Evolutionary conservation across 768 basidiomycete species (phyloP).

Genomic region (Kwoniella bestiolae): DNA sequence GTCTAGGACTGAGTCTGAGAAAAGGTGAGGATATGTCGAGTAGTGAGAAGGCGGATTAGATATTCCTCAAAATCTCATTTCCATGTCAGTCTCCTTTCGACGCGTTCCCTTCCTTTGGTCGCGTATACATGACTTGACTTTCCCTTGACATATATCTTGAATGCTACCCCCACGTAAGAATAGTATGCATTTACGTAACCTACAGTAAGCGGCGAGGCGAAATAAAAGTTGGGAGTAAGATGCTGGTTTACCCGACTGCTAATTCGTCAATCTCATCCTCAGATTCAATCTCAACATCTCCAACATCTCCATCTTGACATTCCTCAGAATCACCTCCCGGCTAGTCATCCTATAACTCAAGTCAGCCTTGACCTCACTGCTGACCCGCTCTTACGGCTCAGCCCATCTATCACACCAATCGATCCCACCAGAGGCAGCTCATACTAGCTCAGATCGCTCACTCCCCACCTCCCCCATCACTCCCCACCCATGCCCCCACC

Average conservation of each 20-base stretch:
- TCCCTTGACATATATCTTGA: not conserved
- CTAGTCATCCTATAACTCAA: too few relatives aligned
- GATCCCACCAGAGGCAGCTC: not conserved
- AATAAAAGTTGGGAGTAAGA: not conserved
- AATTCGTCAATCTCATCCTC: not conserved
- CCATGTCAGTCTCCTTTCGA: too few relatives aligned
- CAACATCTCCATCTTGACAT: not conserved
- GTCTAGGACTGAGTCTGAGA: too few relatives aligned
- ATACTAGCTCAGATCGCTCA: not conserved
- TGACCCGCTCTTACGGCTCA: not conserved
- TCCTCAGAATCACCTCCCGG: too few relatives aligned
- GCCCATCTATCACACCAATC: not conserved
- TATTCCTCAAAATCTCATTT: too few relatives aligned
- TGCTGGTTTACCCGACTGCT: slow-evolving; percentile 13
- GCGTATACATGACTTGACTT: not conserved
- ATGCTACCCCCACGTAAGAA: not conserved
- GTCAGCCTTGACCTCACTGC: not conserved
- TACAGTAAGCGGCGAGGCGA: not conserved
- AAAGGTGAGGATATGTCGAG: not conserved
- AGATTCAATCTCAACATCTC: not conserved
- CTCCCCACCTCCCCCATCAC: not conserved
- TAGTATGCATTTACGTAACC: not conserved
- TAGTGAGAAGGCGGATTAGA: too few relatives aligned
- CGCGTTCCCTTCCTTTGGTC: not conserved
- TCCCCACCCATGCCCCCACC: slow-evolving; percentile 7